Evolutionary conservation across 2,329 filamentous ascomycete genomes (phyloP).

Genomic region (Cercospora sp.): DNA sequence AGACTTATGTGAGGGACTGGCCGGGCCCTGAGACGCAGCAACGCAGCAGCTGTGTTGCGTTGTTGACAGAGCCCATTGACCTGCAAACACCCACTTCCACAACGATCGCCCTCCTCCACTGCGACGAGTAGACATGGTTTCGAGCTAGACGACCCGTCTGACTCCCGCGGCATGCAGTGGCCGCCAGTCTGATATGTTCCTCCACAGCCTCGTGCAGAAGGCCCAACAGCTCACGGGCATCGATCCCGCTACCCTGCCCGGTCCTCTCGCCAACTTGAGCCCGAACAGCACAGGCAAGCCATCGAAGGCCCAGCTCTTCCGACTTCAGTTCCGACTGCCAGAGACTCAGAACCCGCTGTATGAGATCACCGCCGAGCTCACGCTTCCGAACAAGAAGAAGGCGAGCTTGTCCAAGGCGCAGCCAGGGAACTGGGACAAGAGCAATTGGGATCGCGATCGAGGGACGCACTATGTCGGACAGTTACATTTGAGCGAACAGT

Average conservation of each 20-base stretch:
- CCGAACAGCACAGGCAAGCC: conserved; percentile 77
- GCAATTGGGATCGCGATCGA: conserved; percentile 61
- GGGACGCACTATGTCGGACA: conserved; percentile 77
- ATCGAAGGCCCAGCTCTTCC: conserved; percentile 89
- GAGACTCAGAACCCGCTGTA: conserved; percentile 88
- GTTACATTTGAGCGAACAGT: conserved; percentile 90
- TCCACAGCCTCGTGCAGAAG: conserved; percentile 87
- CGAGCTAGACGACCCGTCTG: conserved; percentile 3
- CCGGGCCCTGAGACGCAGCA: not conserved
- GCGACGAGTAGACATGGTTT: not conserved
- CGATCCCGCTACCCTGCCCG: conserved; percentile 73
- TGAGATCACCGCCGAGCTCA: conserved; percentile 95
- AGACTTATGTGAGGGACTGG: conserved; percentile 7
- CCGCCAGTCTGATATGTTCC: conserved; percentile 51
- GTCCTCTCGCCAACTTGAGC: conserved; percentile 41
- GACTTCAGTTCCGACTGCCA: conserved; percentile 93
- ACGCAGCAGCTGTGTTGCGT: not conserved
- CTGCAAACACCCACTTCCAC: not conserved
- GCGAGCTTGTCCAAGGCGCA: conserved; percentile 23
- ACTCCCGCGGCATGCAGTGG: conserved; percentile 11
- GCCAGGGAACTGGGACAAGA: conserved; percentile 60
- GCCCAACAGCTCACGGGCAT: conserved; percentile 69
- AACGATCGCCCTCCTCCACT: not conserved
- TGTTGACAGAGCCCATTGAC: conserved; percentile 3
- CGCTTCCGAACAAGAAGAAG: conserved; percentile 67